A percentile compares a stretch with the other conserved stretches of the same genome.
Conservation (phyloP, 495 filamentous ascomycete species). For the Letharia columbiana region DNA sequence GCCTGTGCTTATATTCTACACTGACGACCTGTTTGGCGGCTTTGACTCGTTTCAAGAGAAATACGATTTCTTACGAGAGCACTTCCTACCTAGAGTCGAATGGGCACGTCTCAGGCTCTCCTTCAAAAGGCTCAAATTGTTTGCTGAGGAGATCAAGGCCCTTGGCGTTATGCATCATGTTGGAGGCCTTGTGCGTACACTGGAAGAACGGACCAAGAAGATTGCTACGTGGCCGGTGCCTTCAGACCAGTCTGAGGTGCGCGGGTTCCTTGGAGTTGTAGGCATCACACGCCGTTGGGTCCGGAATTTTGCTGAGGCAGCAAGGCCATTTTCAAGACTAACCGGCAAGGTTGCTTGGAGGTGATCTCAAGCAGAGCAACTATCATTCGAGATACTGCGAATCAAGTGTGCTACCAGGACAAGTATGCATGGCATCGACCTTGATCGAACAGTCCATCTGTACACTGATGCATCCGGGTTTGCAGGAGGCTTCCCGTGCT, state of each 20-base stretch:
- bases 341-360: slow-evolving; percentile 5
- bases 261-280: not conserved
- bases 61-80: not conserved
- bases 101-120: not conserved
- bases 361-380: not conserved
- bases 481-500: too few species aligned
- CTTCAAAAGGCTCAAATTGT: slow-evolving; percentile 14
- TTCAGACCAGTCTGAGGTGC: not conserved
- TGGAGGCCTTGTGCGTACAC: not conserved
- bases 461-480: slow-evolving; percentile 16
- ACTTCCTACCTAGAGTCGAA: slow-evolving; percentile 13
- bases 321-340: not conserved
- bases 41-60: not conserved
- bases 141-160: not conserved
- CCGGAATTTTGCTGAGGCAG: slow-evolving; percentile 11
- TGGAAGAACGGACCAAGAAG: not conserved
- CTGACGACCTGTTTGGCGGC: not conserved
- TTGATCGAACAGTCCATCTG: too few species aligned
- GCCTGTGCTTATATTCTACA: not conserved
- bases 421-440: too few species aligned
- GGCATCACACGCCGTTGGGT: not conserved
- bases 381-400: slow-evolving; percentile 13
- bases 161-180: not conserved
- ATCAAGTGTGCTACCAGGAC: slow-evolving; percentile 10
- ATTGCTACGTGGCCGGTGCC: not conserved